Conservation (phyloP, 2,329 filamentous ascomycete genomes). For the Sporothrix sp. region DNA sequence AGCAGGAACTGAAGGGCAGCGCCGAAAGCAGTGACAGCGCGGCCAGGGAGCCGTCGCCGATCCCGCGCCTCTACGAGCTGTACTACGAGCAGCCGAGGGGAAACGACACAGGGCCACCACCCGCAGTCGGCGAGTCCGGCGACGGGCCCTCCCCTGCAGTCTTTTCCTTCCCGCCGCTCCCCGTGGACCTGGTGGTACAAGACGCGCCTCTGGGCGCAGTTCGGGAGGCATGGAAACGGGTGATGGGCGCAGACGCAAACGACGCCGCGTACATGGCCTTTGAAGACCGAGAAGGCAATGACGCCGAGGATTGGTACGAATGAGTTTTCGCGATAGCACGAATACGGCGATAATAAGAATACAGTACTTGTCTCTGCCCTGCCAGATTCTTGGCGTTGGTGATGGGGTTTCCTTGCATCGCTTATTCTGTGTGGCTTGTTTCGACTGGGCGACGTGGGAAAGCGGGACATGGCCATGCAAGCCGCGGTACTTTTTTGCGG, state of each 20-base stretch:
- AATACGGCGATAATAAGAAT: no score
- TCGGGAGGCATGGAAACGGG: conserved; percentile 56
- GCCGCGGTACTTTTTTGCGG: no score
- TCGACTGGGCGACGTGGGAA: no score
- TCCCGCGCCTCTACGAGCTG: conserved; percentile 39
- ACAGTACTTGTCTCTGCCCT: no score
- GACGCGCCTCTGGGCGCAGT: conserved; percentile 60
- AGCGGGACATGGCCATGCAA: no score
- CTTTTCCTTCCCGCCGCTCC: conserved; percentile 47
- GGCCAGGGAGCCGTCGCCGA: conserved; percentile 3
- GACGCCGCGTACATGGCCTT: conserved; percentile 61
- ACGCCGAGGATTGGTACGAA: conserved; percentile 36
- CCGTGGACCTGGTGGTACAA: conserved; percentile 62
- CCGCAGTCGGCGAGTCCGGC: no score
- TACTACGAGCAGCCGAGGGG: conserved; percentile 44
- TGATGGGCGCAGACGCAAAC: conserved; percentile 41
- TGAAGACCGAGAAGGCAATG: conserved; percentile 57
- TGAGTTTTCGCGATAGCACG: background rate
- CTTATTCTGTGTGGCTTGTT: no score
- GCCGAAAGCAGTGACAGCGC: conserved; percentile 21
- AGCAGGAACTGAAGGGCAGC: conserved; percentile 23
- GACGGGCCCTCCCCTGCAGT: no score
- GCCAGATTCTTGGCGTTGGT: no score
- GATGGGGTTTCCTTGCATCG: no score
- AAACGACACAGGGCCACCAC: conserved; percentile 5